phyloP scores from a whole-genome alignment of 2,329 filamentous ascomycete species.

The Scedosporium aurantiacum region DNA sequence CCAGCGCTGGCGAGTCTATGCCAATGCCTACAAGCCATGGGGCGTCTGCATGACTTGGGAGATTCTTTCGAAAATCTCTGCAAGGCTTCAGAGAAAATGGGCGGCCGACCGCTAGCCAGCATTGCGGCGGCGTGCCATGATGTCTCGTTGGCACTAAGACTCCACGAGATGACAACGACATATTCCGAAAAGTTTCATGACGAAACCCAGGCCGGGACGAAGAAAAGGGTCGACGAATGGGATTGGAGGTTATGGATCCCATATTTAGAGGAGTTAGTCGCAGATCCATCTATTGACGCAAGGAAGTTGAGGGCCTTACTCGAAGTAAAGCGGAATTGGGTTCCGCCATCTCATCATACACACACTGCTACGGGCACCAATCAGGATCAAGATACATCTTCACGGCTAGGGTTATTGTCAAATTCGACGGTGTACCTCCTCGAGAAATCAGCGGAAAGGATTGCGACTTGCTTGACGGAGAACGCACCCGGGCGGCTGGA shows the following conservation, averaged over 20 bases:
- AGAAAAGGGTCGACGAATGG: slow-evolving; percentile 14
- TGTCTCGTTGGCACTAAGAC: slow-evolving; percentile 15
- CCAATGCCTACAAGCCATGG: slow-evolving; percentile 9
- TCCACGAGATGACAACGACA: slow-evolving; percentile 12
- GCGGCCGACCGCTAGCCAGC: slow-evolving; percentile 2
- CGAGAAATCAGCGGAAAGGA: slow-evolving; percentile 1
- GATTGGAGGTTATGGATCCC: slow-evolving; percentile 22
- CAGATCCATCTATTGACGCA: slow-evolving; percentile 14
- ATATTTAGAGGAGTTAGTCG: slow-evolving; percentile 21
- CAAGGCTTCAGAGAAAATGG: neutral
- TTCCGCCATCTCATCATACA: neutral
- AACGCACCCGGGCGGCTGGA: neutral
- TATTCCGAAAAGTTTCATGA: slow-evolving; percentile 4
- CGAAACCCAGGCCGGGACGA: neutral
- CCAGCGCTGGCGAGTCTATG: slow-evolving; percentile 10
- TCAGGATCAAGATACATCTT: neutral
- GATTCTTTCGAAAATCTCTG: slow-evolving; percentile 9
- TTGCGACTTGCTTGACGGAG: neutral
- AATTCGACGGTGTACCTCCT: slow-evolving; percentile 1
- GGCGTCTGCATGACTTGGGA: slow-evolving; percentile 9
- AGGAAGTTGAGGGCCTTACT: neutral
- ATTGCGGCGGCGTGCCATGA: slow-evolving; percentile 13
- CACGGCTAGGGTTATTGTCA: slow-evolving; percentile 4
- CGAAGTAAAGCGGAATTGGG: neutral
- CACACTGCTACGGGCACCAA: neutral